These are phyloP conservation scores for Dryas alaskensis DNA, from an alignment of 306 rosid genomes.

Conservation along the genomic window DNA sequence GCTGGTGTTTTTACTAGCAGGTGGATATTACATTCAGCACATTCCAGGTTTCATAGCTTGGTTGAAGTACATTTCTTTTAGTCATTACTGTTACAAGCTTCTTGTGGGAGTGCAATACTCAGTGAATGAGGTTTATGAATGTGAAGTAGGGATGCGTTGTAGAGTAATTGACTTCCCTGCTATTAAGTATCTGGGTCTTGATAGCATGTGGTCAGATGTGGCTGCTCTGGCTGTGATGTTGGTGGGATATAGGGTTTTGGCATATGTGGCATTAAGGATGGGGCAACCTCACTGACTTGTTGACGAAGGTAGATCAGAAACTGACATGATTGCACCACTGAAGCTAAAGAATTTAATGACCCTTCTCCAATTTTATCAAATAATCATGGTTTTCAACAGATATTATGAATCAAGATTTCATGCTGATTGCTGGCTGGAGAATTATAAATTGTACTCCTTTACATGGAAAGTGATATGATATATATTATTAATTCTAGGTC, in stretches of 20 bases:
- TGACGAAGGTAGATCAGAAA: conserved; percentile 20
- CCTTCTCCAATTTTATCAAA: conserved; percentile 12
- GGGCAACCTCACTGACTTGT: conserved; percentile 54
- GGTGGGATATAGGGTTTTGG: conserved; percentile 70
- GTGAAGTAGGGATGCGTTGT: conserved; percentile 51
- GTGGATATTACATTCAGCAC: conserved; percentile 83
- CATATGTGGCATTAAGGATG: conserved; percentile 70
- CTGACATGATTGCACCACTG: conserved; percentile 11
- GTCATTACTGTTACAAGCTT: conserved; percentile 73
- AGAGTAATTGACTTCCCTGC: conserved; percentile 62
- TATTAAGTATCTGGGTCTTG: conserved; percentile 51
- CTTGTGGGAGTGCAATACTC: conserved; percentile 75
- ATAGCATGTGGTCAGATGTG: conserved; percentile 61
- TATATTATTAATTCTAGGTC: conserved; percentile 6
- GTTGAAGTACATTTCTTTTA: conserved; percentile 77
- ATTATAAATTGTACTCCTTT: conserved; percentile 18
- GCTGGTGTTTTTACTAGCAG: conserved; percentile 76
- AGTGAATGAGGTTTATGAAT: conserved; percentile 52
- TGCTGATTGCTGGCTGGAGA: conserved; percentile 10
- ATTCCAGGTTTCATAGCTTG: conserved; percentile 79
- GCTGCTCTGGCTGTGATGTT: conserved; percentile 72
- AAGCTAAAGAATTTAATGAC: conserved; percentile 19
- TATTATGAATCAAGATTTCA: not conserved
- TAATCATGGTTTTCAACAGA: conserved; percentile 2
- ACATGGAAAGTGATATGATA: not conserved